Conservation (phyloP, 768 basidiomycete genomes). For the Cantharellus cinnabarinus region DNA sequence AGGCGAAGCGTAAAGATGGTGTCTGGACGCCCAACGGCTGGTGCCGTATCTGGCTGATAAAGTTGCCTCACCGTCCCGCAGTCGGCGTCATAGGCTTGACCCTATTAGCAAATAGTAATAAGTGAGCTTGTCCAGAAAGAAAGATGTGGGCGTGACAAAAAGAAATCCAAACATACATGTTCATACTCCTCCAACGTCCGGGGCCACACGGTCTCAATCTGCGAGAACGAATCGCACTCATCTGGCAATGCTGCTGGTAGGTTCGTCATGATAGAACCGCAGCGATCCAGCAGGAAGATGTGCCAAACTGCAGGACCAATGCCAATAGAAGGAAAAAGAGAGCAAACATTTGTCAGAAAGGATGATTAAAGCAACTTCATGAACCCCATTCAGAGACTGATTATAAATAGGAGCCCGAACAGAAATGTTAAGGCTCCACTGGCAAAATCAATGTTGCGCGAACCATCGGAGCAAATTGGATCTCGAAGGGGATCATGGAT, state of each 20-base stretch:
- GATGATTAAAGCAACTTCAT: not conserved
- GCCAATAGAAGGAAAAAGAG: not conserved
- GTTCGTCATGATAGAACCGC: slow-evolving; percentile 1
- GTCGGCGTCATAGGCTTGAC: not conserved
- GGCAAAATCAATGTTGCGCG: not conserved
- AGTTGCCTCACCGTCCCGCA: not conserved
- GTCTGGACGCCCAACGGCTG: not conserved
- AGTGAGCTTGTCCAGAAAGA: not conserved
- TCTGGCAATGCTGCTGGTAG: slow-evolving; percentile 1
- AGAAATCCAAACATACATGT: not conserved
- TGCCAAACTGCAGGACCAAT: not conserved
- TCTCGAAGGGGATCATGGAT: not conserved
- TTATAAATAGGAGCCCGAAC: not conserved
- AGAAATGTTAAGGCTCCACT: too few species aligned
- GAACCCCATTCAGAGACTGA: not conserved
- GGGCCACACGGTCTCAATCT: slow-evolving; percentile 8
- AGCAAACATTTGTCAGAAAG: not conserved
- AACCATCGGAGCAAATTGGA: not conserved
- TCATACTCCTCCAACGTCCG: slow-evolving; percentile 8
- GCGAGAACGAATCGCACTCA: slow-evolving; percentile 3
- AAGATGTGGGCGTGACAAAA: not conserved
- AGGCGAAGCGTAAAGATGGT: slow-evolving; percentile 2
- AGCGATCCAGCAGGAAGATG: not conserved
- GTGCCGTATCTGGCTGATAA: not conserved
- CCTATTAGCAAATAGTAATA: not conserved